A percentile compares a stretch with the other conserved stretches of the same genome.
These are phyloP conservation scores for Funneliformis caledonium DNA, from an alignment of 371 early-diverging fungal genomes.

Conservation along the genomic window DNA sequence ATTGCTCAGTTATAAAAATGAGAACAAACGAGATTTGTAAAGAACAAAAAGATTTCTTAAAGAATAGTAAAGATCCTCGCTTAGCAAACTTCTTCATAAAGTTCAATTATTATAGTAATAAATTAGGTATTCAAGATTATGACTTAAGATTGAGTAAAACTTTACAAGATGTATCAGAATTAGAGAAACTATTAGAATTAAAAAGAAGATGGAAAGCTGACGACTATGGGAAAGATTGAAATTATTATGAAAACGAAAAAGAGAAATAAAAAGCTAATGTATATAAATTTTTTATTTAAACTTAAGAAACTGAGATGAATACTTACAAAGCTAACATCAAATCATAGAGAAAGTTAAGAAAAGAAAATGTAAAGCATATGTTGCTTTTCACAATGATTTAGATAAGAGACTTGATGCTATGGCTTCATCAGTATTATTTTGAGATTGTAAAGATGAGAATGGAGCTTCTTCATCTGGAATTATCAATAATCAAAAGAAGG, in stretches of 20 bases:
- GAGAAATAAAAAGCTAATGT: background rate
- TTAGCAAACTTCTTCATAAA: conserved; percentile 16
- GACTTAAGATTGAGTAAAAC: conserved; percentile 19
- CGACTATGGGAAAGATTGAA: conserved; percentile 28
- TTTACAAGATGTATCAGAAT: background rate
- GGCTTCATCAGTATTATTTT: background rate
- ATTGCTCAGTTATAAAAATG: background rate
- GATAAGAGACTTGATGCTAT: background rate
- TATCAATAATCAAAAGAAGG: too few relatives aligned
- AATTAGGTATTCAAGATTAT: background rate
- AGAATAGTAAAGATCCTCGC: conserved; percentile 15
- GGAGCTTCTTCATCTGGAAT: conserved; percentile 6
- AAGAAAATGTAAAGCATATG: conserved; percentile 8
- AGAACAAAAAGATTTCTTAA: conserved; percentile 24
- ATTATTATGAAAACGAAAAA: background rate
- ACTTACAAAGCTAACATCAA: conserved; percentile 7
- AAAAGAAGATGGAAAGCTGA: background rate
- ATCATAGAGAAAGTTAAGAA: conserved; percentile 29
- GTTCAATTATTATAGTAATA: conserved; percentile 10
- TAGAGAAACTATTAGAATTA: conserved; percentile 11
- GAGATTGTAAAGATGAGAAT: background rate
- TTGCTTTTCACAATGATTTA: conserved; percentile 1
- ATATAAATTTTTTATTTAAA: conserved; percentile 12
- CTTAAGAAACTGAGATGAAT: background rate
- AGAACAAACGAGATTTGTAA: background rate